Percentiles rank a stretch among this genome's conserved stretches.
These are phyloP conservation scores for Calocera viscosa DNA, from an alignment of 768 basidiomycete genomes.

Conservation along the genomic window DNA sequence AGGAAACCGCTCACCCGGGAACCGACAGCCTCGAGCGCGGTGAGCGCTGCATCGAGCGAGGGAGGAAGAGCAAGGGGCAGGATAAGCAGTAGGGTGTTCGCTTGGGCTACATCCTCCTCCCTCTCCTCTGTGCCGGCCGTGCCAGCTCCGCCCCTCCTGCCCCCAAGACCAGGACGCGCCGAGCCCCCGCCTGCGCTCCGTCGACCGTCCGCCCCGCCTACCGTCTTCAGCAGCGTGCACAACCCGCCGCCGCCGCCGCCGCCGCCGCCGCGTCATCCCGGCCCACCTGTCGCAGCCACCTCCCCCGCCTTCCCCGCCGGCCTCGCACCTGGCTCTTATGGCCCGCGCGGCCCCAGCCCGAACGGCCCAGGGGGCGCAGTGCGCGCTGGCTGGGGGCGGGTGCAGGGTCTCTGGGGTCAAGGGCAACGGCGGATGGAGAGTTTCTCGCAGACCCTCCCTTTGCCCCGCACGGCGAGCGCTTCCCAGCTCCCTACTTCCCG, in stretches of 20 bases:
- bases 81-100: background rate
- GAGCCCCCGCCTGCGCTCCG: background rate
- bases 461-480: background rate
- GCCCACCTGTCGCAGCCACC: too few relatives aligned
- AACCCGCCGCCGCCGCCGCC: background rate
- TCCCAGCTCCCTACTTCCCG: background rate
- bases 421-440: background rate
- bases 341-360: too few relatives aligned
- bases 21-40: background rate
- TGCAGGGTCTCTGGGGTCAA: background rate
- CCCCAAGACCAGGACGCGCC: background rate
- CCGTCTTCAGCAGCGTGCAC: background rate
- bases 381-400: background rate
- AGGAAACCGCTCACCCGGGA: background rate
- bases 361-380: background rate
- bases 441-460: background rate
- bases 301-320: too few relatives aligned
- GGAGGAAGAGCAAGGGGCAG: background rate
- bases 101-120: background rate
- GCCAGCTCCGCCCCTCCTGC: background rate
- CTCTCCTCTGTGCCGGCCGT: background rate
- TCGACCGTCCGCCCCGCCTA: background rate
- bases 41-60: background rate
- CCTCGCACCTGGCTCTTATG: background rate
- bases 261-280: background rate